Base-by-base conservation (phyloP, 108 stramenopile species). In the Mayamaea pseudoterrestris region DNA sequence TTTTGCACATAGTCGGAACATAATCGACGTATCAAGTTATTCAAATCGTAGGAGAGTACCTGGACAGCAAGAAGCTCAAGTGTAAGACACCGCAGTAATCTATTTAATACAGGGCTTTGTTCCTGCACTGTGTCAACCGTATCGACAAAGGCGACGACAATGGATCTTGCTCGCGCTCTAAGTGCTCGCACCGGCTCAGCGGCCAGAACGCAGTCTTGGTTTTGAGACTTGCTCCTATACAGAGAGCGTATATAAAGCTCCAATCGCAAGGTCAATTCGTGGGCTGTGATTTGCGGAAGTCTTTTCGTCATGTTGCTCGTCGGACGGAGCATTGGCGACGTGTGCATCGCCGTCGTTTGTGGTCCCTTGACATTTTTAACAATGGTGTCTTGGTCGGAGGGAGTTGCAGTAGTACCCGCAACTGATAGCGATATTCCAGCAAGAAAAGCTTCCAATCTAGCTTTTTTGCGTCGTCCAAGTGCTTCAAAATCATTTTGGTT, bases 371-470 rank as follows among this genome's bases (percentile, higher is more conserved):
- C 12, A 37, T 51, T 18, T 21, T 18, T n/a, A 36, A 18, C 16
- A 20, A 13, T 14, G 14, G 47, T 5, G 37, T 31, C 30, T 29
- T 48, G 16, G 2, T 28, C 31, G 3, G 30, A 30, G 30, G 30
- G 13, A 12, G 47, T 28, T 39, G 47, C 30, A 13, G 32, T 32
- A 17, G 47, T n/a, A 6, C 14, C 3, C 2, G 53, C 36, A 25
- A 81, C 44, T 6, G 86, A 68, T 36, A 69, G 45, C 11, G 66
- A 47, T 41, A 73, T 77, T 0, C 74, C 61, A 5, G 72, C 73
- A 50, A 89, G 41, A 54, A 89, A 84, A 9, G 87, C 87, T 53
- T 83, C 81, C 79, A 89, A 75, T 31, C 87, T 52, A 21, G 81
- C 82, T 41, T 61, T 61, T 27, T 54, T 61, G 23, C 87, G 57